Base-by-base conservation (phyloP, 208 protist species). In the Wallacemonas sp. region DNA sequence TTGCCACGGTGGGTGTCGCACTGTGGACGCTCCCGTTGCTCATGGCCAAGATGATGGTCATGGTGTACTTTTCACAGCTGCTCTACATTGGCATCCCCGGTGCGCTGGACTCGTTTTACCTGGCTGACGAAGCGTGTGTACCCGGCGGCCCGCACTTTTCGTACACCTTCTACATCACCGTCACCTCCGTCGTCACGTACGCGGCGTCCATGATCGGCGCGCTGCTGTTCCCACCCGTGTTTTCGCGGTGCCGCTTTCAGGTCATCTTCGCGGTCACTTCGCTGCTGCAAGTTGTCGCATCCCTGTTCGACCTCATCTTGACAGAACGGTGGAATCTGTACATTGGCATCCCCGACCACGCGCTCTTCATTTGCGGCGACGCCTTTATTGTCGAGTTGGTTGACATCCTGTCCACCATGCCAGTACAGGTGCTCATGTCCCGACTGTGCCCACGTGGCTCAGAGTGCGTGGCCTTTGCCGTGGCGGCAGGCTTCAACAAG, bases 321-420 rank as follows among this genome's bases (percentile, higher is more conserved):
- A 76, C 88, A n/a, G 56, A 86, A 70, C 81, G 87, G 2, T 92
- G 86, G 83, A 92, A 92, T 68, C 1, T 68, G 26, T 48, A 75
- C 34, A 61, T 80, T 26, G 66, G 75, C 41, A 79, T 90, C 27
- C 82, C 77, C 17, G 87, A 93, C 54, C 64, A 82, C 49, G 73
- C 74, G 52, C 79, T 89, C 54, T 95, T 85, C 78, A 68, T 94
- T 33, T 70, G 81, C 26, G 83, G 87, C 34, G 78, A 91, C 44
- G 60, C 70, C 2, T 74, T 88, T 21, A 68, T 92, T 2, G 64
- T 70, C 16, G 49, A 88, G 60, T 47, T 78, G 16, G 65, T 61
- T 16, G 67, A 72, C 34, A 79, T 85, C 68, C 33, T 93, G 8
- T 65, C 76, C 43, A 84, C 70, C 30, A 88, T 93, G 78, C 81